Base-by-base conservation (phyloP, 768 basidiomycete genomes). In the Trichaptum fuscoviolaceum region DNA sequence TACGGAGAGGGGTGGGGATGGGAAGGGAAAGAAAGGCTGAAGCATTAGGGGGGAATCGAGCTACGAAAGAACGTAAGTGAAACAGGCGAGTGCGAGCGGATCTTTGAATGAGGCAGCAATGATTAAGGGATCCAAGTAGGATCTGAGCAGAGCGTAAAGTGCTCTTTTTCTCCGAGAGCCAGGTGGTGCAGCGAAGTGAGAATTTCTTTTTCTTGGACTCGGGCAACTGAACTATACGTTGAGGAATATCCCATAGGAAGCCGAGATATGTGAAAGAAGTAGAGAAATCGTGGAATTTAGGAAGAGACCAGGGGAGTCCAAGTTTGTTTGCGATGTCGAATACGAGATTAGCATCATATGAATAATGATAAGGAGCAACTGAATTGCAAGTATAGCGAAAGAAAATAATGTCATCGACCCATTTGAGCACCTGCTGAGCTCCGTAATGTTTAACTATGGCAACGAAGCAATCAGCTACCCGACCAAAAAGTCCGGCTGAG, bases 331-430 rank as follows among this genome's bases (percentile, higher is more conserved):
- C 62, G 35, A 36, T 63, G 8, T 25, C 23, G 9, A 66, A 57
- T 25, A 66, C 36, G 23, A 30, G 26, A 1, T 35, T 2, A 25
- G 27, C 27, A 66, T 36, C 25, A 34, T 8, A 6, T 30, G 17
- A 62, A 25, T 8, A 15, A 36, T 5, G 42, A 20, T 52, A 12
- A 15, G 7, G 69, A 72, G 59, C 68, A 73, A 1, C 70, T 72
- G 63, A 78, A 76, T 0, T 75, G 34, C 58, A 77, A 81, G 60
- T 80, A n/a, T n/a, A n/a, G n/a, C 74, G 52, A 80, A n/a, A n/a
- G n/a, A n/a, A n/a, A n/a, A n/a, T n/a, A n/a, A n/a, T n/a, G n/a
- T n/a, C n/a, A n/a, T n/a, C 77, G 0, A 77, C 77, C 79, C 79
- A 81, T 25, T 78, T 78, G 4, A 73, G 62, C 4, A 75, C 42